phyloP scores from a whole-genome alignment of 192 early-diverging fungal genomes.

The Tieghemiomyces parasiticus region DNA sequence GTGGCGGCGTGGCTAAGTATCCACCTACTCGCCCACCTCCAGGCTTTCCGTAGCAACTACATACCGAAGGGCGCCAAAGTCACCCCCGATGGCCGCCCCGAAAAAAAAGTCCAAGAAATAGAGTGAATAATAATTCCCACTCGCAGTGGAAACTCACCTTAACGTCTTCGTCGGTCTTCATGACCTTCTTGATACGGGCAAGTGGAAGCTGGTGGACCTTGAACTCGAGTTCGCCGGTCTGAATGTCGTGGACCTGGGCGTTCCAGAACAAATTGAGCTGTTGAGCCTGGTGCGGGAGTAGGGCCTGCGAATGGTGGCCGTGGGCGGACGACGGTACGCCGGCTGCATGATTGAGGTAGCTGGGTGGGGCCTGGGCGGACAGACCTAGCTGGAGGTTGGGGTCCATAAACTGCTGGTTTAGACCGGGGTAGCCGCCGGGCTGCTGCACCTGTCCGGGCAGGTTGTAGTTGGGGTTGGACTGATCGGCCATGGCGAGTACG shows the following conservation, averaged over 20 bases:
- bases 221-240: slow-evolving; percentile 70
- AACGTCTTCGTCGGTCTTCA: slow-evolving; percentile 95
- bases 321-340: background rate
- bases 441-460: slow-evolving; percentile 1
- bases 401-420: slow-evolving; percentile 7
- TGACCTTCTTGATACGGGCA: slow-evolving; percentile 94
- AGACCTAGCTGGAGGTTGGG: slow-evolving; percentile 8
- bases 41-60: too few species aligned
- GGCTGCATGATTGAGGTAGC: background rate
- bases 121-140: too few species aligned
- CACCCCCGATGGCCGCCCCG: too few species aligned
- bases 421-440: background rate
- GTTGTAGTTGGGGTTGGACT: background rate
- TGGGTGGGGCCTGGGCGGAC: background rate
- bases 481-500: slow-evolving; percentile 5
- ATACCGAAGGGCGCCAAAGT: too few species aligned
- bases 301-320: background rate
- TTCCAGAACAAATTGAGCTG: slow-evolving; percentile 38
- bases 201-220: slow-evolving; percentile 84
- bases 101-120: too few species aligned
- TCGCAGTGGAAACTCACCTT: slow-evolving; percentile 25
- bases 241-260: slow-evolving; percentile 44
- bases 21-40: too few species aligned
- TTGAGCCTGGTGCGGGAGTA: slow-evolving; percentile 1
- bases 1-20: too few species aligned